Percentiles rank a stretch among this genome's conserved stretches.
These are phyloP conservation scores for Camellia oleifera DNA, from an alignment of 179 eudicot genomes.

Conservation along the genomic window DNA sequence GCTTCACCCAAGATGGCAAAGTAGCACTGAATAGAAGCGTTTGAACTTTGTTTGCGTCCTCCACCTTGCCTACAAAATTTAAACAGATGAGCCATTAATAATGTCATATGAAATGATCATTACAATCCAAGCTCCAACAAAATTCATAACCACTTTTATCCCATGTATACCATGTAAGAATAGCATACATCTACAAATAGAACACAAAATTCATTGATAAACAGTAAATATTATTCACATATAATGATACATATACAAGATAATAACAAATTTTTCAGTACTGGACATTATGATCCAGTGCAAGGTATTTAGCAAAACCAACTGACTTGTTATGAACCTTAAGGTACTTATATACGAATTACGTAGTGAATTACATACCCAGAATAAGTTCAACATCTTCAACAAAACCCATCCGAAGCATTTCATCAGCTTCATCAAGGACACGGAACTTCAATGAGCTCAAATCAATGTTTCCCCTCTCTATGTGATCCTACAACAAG, in stretches of 20 bases:
- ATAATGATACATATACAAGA: background rate
- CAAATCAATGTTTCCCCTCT: constrained; percentile 69
- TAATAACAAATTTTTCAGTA: background rate
- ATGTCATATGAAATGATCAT: background rate
- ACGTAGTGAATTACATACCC: constrained; percentile 35
- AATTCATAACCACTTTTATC: background rate
- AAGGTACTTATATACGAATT: background rate
- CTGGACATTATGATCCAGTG: background rate
- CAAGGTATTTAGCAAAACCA: background rate
- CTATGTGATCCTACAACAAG: constrained; percentile 64
- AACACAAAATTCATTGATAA: background rate
- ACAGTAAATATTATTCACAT: too few species aligned
- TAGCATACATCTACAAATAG: background rate
- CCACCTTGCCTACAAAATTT: constrained; percentile 63
- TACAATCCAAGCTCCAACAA: background rate
- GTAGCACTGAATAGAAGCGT: constrained; percentile 97
- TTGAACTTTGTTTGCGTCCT: constrained; percentile 83
- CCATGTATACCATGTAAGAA: background rate
- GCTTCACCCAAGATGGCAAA: constrained; percentile 82
- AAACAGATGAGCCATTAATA: background rate
- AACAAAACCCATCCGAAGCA: constrained; percentile 94
- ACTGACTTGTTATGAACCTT: background rate
- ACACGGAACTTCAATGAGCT: constrained; percentile 79
- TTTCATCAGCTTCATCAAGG: constrained; percentile 98
- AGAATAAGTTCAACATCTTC: constrained; percentile 89